phyloP scores from a whole-genome alignment of 768 basidiomycete genomes.

The Rickenella mellea region DNA sequence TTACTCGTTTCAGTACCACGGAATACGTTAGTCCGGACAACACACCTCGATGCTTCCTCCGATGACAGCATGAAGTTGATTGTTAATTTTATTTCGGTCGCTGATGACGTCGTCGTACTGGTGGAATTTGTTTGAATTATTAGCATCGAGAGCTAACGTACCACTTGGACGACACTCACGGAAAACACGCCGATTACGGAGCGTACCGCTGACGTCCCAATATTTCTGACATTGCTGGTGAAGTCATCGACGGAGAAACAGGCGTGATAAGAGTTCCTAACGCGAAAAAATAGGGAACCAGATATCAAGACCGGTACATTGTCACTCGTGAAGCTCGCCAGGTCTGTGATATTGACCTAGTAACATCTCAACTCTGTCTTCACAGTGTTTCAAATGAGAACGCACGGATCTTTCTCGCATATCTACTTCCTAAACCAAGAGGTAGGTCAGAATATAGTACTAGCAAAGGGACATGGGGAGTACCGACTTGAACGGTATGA shows the following conservation, averaged over 20 bases:
- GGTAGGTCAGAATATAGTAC: not conserved
- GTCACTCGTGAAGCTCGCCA: slow-evolving; percentile 22
- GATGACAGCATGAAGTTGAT: slow-evolving; percentile 35
- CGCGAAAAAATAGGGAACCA: slow-evolving; percentile 45
- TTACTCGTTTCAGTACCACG: not conserved
- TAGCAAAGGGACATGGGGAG: not conserved
- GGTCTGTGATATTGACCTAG: slow-evolving; percentile 17
- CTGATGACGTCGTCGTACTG: slow-evolving; percentile 34
- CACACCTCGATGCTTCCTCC: slow-evolving; percentile 36
- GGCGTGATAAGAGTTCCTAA: slow-evolving; percentile 42
- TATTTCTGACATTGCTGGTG: slow-evolving; percentile 37
- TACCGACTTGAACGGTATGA: slow-evolving; percentile 30
- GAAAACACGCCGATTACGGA: slow-evolving; percentile 34
- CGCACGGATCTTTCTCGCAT: slow-evolving; percentile 38
- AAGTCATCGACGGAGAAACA: slow-evolving; percentile 44
- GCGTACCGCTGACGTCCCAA: slow-evolving; percentile 46
- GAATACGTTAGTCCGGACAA: not conserved
- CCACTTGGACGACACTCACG: slow-evolving; percentile 17
- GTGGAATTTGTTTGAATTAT: not conserved
- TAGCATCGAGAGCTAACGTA: slow-evolving; percentile 17
- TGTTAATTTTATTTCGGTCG: slow-evolving; percentile 45
- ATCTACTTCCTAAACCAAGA: slow-evolving; percentile 24
- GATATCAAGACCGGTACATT: slow-evolving; percentile 40
- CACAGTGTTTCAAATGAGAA: slow-evolving; percentile 9
- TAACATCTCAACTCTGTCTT: slow-evolving; percentile 26